Evolutionary conservation across 202 grass and related monocot species (phyloP), one percentile per base, ranked within the genome.

Genomic region (Bolboschoenoplectus hybrid): DNA sequence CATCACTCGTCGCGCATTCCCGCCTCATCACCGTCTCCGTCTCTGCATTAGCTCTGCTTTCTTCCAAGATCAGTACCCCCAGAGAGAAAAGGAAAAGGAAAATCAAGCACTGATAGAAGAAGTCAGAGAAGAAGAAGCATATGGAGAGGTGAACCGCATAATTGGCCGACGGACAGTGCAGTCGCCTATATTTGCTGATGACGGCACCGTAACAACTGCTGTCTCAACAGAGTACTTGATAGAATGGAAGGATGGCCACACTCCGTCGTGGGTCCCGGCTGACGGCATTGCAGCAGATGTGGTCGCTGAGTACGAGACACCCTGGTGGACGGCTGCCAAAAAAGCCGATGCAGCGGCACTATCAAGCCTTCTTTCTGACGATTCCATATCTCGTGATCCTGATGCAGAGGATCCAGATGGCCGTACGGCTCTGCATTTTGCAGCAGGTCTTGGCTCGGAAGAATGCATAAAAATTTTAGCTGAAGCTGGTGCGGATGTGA

Each of bases 241-340:
- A 36, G 86, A 95, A 63, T 98, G 93, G 96, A 94, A 92, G 82
- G 96, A 95, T 76, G 93, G 90, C 41, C 96, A 98, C 84, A 89
- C 83, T 61, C 89, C 93, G 1, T 86, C 91, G 0, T 98, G 93
- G 96, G 88, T 94, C 2, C 96, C 75, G 0, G 77, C 90, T 32
- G 87, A 87, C 36, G 93, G 91, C 53, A 92, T 98, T 85, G 91
- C 95, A 8, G 85, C 89, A 2, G 96, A 98, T 81, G 91, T 95
- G 0, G 90, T 95, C 10, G 93, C 90, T 4, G 96, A 95, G 82
- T 98, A 91, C 85, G 90, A 98, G 90, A 89, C 87, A 52, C 89
- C 93, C 34, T 98, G 93, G 91, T 95, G 93, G 96, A 89, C 75
- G n/a, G 93, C 93, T 51, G 93, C 91, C 7, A 94, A 94, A 88